Evolutionary conservation across 805 yeast species (phyloP).

Genomic region (Ogataea trehaloabstinens): DNA sequence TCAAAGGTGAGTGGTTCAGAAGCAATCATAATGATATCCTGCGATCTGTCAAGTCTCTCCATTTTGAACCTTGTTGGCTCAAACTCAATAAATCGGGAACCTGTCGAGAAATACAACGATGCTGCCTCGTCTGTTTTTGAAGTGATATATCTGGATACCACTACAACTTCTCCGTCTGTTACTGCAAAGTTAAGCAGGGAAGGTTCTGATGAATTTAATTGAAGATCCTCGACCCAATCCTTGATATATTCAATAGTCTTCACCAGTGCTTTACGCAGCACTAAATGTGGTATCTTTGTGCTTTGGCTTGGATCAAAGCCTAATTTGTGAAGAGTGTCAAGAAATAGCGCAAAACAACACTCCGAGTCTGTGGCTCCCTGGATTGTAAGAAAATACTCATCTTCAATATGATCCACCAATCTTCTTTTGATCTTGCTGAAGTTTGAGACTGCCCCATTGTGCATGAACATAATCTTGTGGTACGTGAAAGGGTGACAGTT

Average conservation of each 20-base stretch:
- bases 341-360: constrained; percentile 85
- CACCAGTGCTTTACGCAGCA: constrained; percentile 65
- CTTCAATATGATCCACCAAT: constrained; percentile 69
- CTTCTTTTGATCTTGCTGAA: constrained; percentile 72
- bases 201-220: constrained; percentile 57
- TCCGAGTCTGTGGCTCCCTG: constrained; percentile 97
- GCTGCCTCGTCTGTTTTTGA: constrained; percentile 95
- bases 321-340: constrained; percentile 71
- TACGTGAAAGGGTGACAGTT: constrained; percentile 96
- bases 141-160: constrained; percentile 84
- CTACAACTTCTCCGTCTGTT: constrained; percentile 86
- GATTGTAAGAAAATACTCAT: constrained; percentile 72
- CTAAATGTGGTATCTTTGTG: constrained; percentile 40
- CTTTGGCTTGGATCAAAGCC: constrained; percentile 64
- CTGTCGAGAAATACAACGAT: constrained; percentile 89
- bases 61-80: constrained; percentile 89
- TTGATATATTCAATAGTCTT: constrained; percentile 73
- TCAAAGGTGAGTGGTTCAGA: constrained; percentile 96
- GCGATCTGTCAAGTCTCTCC: constrained; percentile 91
- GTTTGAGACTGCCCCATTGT: constrained; percentile 85
- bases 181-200: constrained; percentile 90
- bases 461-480: constrained; percentile 92
- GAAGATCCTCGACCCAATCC: constrained; percentile 70
- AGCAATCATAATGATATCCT: constrained; percentile 91
- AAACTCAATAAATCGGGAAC: constrained; percentile 85